Evolutionary conservation across 1,139 yeast species (phyloP), one percentile per base, ranked within the genome.

Genomic region (Geotrichum klebahnii): DNA sequence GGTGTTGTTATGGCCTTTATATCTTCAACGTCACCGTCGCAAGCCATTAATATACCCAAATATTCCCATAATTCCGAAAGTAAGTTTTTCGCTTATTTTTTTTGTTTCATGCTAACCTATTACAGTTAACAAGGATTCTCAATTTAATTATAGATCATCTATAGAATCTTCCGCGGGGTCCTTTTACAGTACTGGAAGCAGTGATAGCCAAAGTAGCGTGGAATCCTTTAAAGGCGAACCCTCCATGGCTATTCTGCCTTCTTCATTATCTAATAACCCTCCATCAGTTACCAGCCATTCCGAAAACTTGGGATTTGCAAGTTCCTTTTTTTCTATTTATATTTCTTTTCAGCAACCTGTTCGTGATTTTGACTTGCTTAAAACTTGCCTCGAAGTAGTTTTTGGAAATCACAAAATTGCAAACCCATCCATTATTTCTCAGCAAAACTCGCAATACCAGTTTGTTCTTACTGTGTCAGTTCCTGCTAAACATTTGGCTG

Each of bases 401-500:
- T 53, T 57, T 47, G 59, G 59, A n/a, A 35, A 42, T 32, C 51
- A 51, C 41, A 45, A 55, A n/a, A 44, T 36, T 22, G n/a, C 50
- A 9, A 37, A 33, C 16, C 51, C 53, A 14, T 37, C 46, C 22
- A 32, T 46, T 31, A 44, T 46, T 5, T 22, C 32, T 17, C 40
- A 39, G 16, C 50, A 38, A 22, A 46, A 41, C 28, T 48, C 47
- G 5, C 29, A 26, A 16, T 49, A 53, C 41, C 56, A 59, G 38
- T 56, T 44, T 45, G 38, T 49, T 9, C 48, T 59, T 16, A 49
- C 55, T 12, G 51, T 52, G 9, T 53, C 55, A 34, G 59, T 58
- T 20, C 62, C 62, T 24, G 38, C 54, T n/a, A 40, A 51, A 38
- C 45, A 46, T 26, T 31, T 51, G 19, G 53, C 58, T 3, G 58